Conservation (phyloP, 2,329 filamentous ascomycete species). For the Orbilia quercus region DNA sequence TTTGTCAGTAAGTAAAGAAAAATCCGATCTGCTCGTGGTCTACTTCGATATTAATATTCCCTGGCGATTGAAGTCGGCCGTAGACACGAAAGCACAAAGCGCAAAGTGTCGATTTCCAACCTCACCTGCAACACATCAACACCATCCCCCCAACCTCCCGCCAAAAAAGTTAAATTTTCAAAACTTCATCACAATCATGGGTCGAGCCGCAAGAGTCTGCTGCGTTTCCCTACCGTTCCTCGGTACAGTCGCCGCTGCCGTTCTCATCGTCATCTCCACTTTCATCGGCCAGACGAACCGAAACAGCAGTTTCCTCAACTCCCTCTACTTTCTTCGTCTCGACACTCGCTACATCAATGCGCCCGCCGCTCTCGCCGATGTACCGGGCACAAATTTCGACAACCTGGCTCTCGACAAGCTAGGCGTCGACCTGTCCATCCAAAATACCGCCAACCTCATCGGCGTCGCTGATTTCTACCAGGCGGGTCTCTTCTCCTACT, state of each 20-base stretch:
- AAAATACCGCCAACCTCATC: constrained; percentile 70
- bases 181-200: constrained; percentile 31
- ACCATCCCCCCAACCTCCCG: constrained; percentile 9
- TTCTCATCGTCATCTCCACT: constrained; percentile 48
- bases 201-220: constrained; percentile 35
- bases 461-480: constrained; percentile 81
- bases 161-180: neutral
- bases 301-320: constrained; percentile 35
- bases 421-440: constrained; percentile 60
- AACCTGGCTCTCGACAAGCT: constrained; percentile 54
- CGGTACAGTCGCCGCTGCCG: constrained; percentile 37
- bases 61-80: too few species aligned
- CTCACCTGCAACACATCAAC: neutral
- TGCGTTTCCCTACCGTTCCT: constrained; percentile 48
- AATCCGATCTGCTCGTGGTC: too few species aligned
- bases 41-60: too few species aligned
- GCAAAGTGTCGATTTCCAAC: too few species aligned
- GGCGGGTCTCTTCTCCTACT: constrained; percentile 88
- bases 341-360: constrained; percentile 62
- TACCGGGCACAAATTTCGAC: constrained; percentile 60
- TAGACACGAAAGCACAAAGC: too few species aligned
- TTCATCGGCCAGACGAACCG: constrained; percentile 56
- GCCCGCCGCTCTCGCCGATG: constrained; percentile 37
- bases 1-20: too few species aligned
- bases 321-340: constrained; percentile 59